A percentile compares a stretch with the other conserved stretches of the same genome.
Evolutionary conservation across 345 rosid species (phyloP).

Genomic region (Salix dunnii): DNA sequence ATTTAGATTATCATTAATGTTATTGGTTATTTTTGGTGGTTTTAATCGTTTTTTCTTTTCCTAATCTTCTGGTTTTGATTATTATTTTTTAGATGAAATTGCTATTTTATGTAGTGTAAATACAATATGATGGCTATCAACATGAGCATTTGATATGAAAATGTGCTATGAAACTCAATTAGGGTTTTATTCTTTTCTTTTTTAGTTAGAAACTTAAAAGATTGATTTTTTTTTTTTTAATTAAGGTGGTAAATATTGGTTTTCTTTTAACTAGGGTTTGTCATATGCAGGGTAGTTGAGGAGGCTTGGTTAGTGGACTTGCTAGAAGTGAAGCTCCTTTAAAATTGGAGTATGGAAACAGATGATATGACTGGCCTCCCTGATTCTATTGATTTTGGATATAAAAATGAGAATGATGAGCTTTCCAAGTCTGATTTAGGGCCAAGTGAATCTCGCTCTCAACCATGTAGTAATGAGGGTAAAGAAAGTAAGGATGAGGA

Average conservation of each 20-base stretch:
- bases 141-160: neutral
- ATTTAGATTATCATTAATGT: neutral
- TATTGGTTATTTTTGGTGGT: neutral
- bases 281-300: conserved; percentile 22
- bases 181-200: neutral
- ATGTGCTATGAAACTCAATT: neutral
- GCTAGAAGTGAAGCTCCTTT: conserved; percentile 4
- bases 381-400: conserved; percentile 30
- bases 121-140: neutral
- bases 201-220: neutral
- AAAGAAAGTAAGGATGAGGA: conserved; percentile 21
- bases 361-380: conserved; percentile 36
- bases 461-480: conserved; percentile 17
- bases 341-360: conserved; percentile 41
- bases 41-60: neutral
- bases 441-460: conserved; percentile 35
- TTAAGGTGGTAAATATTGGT: neutral
- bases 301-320: conserved; percentile 7
- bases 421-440: conserved; percentile 27
- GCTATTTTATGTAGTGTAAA: neutral
- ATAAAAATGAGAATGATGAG: conserved; percentile 31
- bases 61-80: neutral
- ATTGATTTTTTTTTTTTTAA: neutral
- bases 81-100: neutral
- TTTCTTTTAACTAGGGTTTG: neutral